phyloP scores from a whole-genome alignment of 2,329 filamentous ascomycete genomes.

The Alternaria brassicae region DNA sequence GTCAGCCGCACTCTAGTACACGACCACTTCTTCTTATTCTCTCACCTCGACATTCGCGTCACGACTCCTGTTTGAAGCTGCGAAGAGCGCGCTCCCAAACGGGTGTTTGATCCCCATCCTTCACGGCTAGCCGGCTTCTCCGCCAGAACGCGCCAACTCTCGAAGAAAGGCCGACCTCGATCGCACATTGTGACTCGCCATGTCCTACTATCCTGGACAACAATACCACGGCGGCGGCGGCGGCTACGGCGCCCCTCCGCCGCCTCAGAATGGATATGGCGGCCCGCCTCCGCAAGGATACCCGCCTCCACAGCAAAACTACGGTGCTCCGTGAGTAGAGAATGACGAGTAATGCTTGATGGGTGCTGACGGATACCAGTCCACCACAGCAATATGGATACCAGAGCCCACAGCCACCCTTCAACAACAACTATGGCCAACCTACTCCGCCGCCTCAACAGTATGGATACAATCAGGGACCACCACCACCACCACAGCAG shows the following conservation, averaged over 20 bases:
- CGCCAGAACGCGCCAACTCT: slow-evolving; percentile 12
- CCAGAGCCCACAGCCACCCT: slow-evolving; percentile 49
- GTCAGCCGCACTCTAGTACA: slow-evolving; percentile 24
- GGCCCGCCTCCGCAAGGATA: slow-evolving; percentile 41
- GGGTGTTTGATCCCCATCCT: slow-evolving; percentile 8
- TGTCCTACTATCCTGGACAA: slow-evolving; percentile 54
- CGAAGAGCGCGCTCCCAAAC: slow-evolving; percentile 8
- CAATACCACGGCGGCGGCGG: slow-evolving; percentile 52
- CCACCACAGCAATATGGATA: slow-evolving; percentile 50
- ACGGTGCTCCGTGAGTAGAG: slow-evolving; percentile 40
- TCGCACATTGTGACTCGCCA: slow-evolving; percentile 25
- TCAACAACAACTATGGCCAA: slow-evolving; percentile 49
- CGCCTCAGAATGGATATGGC: slow-evolving; percentile 48
- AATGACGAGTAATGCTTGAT: background rate
- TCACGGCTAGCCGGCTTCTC: slow-evolving; percentile 25
- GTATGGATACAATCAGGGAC: slow-evolving; percentile 53
- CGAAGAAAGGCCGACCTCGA: slow-evolving; percentile 10
- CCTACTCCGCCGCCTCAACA: slow-evolving; percentile 53
- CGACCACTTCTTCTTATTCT: slow-evolving; percentile 9
- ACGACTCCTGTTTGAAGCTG: slow-evolving; percentile 5
- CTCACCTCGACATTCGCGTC: background rate
- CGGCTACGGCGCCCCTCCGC: slow-evolving; percentile 52
- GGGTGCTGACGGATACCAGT: slow-evolving; percentile 26
- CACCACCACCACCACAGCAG: no score
- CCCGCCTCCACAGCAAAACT: slow-evolving; percentile 38